Evolutionary conservation across 331 rosid genomes (phyloP).

Genomic region (Erythrophleum ivorense): DNA sequence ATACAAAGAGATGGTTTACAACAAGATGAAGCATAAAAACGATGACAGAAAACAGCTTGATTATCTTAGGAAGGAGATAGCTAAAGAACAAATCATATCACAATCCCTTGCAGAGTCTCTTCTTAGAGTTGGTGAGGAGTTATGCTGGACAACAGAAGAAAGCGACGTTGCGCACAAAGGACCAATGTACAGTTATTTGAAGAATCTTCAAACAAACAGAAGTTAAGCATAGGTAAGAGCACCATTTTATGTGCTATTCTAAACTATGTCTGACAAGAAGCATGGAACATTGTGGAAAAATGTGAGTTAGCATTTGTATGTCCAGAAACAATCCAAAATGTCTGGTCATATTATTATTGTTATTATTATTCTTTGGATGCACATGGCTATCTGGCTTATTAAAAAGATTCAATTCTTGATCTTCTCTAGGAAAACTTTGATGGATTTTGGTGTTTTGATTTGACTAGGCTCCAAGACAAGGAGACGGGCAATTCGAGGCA

Average conservation of each 20-base stretch:
- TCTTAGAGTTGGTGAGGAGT: no score
- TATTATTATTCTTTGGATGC: background rate
- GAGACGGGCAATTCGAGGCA: conserved; percentile 45
- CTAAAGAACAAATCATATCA: conserved; percentile 17
- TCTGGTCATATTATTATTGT: background rate
- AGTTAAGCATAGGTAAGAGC: conserved; percentile 37
- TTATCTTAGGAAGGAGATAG: conserved; percentile 41
- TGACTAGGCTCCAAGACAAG: conserved; percentile 41
- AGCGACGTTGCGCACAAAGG: conserved; percentile 46
- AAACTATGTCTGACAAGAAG: background rate
- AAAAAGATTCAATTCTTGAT: no score
- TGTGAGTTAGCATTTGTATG: background rate
- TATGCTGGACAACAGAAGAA: conserved; percentile 46
- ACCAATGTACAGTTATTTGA: conserved; percentile 43
- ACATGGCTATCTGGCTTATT: background rate
- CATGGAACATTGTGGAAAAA: background rate
- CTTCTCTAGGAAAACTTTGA: background rate
- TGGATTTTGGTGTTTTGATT: conserved; percentile 1
- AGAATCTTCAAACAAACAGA: conserved; percentile 33
- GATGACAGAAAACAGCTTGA: conserved; percentile 55
- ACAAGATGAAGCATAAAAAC: conserved; percentile 49
- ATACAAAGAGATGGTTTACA: conserved; percentile 56
- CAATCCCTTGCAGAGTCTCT: background rate
- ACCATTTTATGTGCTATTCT: background rate
- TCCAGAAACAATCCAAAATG: background rate